Percentiles rank a stretch among this genome's conserved stretches.
phyloP scores from a whole-genome alignment of 441 rosid genomes.

The Brassica hybrid region DNA sequence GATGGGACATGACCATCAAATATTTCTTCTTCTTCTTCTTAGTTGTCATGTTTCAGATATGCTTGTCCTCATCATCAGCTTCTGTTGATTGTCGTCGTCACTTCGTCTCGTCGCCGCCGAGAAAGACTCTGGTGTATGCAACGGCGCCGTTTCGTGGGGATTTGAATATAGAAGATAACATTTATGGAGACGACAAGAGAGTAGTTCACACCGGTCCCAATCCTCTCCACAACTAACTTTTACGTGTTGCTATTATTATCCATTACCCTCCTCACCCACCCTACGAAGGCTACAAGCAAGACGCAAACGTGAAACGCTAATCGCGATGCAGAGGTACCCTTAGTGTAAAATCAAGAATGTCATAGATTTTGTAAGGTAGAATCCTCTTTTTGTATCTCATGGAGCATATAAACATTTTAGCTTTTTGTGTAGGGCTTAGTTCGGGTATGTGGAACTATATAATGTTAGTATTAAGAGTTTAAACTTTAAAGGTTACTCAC shows the following conservation, averaged over 20 bases:
- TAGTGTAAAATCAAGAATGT: slow-evolving; percentile 26
- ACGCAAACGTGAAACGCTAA: slow-evolving; percentile 30
- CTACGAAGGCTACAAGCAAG: slow-evolving; percentile 19
- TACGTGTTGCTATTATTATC: slow-evolving; percentile 37
- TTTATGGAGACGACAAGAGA: slow-evolving; percentile 81
- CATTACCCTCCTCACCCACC: slow-evolving; percentile 24
- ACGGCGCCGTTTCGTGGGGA: slow-evolving; percentile 45
- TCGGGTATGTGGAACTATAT: slow-evolving; percentile 12
- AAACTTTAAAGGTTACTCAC: background rate
- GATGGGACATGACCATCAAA: slow-evolving; percentile 32
- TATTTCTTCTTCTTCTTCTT: slow-evolving; percentile 29
- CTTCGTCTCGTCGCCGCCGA: slow-evolving; percentile 33
- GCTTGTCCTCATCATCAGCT: slow-evolving; percentile 28
- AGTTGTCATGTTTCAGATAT: slow-evolving; percentile 25
- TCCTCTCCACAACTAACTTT: slow-evolving; percentile 82
- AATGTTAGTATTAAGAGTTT: slow-evolving; percentile 13
- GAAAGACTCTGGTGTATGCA: slow-evolving; percentile 26
- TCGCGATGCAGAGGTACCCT: slow-evolving; percentile 25
- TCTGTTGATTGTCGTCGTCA: slow-evolving; percentile 29
- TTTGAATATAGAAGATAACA: slow-evolving; percentile 20
- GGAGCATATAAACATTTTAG: slow-evolving; percentile 34
- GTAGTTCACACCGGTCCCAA: slow-evolving; percentile 91
- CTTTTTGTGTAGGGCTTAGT: slow-evolving; percentile 25
- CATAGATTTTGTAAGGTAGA: slow-evolving; percentile 35
- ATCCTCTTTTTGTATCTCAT: background rate